phyloP scores from a whole-genome alignment of 305 asterid genomes.

The Fraxinus baroniana region DNA sequence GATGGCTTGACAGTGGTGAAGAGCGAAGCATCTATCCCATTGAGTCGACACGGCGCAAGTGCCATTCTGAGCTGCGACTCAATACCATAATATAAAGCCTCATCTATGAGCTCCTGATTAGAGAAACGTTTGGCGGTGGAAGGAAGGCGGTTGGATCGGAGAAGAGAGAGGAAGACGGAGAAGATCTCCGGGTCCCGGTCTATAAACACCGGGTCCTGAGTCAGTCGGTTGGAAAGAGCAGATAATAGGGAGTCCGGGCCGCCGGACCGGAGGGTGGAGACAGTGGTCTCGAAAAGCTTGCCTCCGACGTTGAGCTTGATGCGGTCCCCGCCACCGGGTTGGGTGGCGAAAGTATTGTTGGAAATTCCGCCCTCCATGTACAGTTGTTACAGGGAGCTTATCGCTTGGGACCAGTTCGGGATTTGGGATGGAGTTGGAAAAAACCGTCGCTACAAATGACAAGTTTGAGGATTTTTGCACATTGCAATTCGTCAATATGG shows the following conservation, averaged over 20 bases:
- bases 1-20: slow-evolving; percentile 53
- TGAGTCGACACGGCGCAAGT: slow-evolving; percentile 60
- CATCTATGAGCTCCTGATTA: slow-evolving; percentile 74
- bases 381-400: not conserved
- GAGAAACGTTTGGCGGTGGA: slow-evolving; percentile 68
- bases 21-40: slow-evolving; percentile 62
- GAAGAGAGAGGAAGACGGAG: slow-evolving; percentile 78
- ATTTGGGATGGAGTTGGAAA: not conserved
- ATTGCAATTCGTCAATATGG: no score
- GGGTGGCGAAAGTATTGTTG: not conserved
- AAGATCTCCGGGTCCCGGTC: slow-evolving; percentile 96
- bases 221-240: slow-evolving; percentile 55
- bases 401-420: not conserved
- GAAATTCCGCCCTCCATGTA: slow-evolving; percentile 27
- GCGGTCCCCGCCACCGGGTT: slow-evolving; percentile 46
- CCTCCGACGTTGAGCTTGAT: slow-evolving; percentile 94
- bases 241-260: slow-evolving; percentile 77
- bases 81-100: slow-evolving; percentile 78
- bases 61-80: slow-evolving; percentile 71
- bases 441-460: not conserved
- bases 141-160: slow-evolving; percentile 78
- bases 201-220: slow-evolving; percentile 62
- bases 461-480: not conserved
- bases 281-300: slow-evolving; percentile 85
- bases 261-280: slow-evolving; percentile 74